Conservation (phyloP, 2,329 filamentous ascomycete genomes). For the Colletotrichum limetticola region DNA sequence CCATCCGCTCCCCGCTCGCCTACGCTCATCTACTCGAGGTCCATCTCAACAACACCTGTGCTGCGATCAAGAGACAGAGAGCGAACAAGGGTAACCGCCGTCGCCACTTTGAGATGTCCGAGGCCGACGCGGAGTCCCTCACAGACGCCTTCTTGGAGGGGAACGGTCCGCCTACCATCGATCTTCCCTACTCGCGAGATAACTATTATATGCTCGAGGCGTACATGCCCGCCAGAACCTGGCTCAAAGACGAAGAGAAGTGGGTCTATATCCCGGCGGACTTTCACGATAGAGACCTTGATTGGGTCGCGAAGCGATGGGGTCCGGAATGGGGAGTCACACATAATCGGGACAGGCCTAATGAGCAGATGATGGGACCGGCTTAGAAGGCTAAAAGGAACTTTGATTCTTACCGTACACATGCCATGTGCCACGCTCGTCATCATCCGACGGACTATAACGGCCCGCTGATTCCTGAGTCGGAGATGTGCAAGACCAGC, state of each 20-base stretch:
- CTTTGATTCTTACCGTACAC: too few species aligned
- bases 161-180: conserved; percentile 60
- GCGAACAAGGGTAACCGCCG: conserved; percentile 60
- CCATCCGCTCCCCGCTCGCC: conserved; percentile 58
- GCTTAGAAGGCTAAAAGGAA: neutral
- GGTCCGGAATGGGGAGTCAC: neutral
- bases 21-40: conserved; percentile 54
- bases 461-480: neutral
- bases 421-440: too few species aligned
- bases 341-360: too few species aligned
- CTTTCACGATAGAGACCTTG: conserved; percentile 52
- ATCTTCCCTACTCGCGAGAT: conserved; percentile 66
- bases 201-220: conserved; percentile 69
- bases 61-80: conserved; percentile 49
- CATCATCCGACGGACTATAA: too few species aligned
- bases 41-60: conserved; percentile 43
- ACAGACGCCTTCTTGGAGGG: conserved; percentile 63
- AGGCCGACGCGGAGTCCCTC: conserved; percentile 53
- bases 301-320: conserved; percentile 20
- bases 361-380: neutral
- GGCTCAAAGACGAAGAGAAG: conserved; percentile 54
- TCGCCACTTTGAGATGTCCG: conserved; percentile 45
- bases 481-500: neutral
- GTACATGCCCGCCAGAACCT: conserved; percentile 66
- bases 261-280: conserved; percentile 61